Conservation (phyloP, 2,329 filamentous ascomycete genomes). For the Annulohypoxylon truncatum region DNA sequence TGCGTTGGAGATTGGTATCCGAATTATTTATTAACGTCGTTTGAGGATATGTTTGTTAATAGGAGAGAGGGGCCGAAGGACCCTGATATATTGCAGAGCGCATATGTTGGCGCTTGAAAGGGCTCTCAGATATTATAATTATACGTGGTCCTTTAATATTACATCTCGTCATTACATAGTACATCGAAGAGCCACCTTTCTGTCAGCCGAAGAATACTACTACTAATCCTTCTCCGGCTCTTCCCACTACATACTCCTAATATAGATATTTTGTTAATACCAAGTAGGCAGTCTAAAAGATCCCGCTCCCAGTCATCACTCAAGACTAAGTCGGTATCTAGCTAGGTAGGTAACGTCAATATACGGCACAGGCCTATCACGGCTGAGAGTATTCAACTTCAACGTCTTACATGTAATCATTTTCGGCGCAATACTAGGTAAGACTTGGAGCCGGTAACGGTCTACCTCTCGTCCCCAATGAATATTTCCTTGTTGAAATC, state of each 20-base stretch:
- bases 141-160: slow-evolving; percentile 35
- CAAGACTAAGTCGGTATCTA: background rate
- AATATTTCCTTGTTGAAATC: background rate
- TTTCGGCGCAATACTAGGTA: background rate
- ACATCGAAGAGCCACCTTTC: slow-evolving; percentile 15
- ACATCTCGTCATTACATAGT: slow-evolving; percentile 30
- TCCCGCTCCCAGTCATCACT: slow-evolving; percentile 12
- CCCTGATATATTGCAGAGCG: background rate
- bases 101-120: slow-evolving; percentile 13
- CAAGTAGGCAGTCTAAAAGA: background rate
- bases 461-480: background rate
- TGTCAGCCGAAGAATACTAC: slow-evolving; percentile 22
- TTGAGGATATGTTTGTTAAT: slow-evolving; percentile 8
- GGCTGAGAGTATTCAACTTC: background rate
- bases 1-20: slow-evolving; percentile 11
- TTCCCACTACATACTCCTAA: background rate
- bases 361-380: background rate
- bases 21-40: slow-evolving; percentile 18
- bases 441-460: slow-evolving; percentile 7
- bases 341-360: background rate
- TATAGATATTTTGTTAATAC: background rate
- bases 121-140: slow-evolving; percentile 7
- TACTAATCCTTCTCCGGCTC: slow-evolving; percentile 25
- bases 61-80: slow-evolving; percentile 14
- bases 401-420: background rate